These are phyloP conservation scores for Phytophthora hibernalis DNA, from an alignment of 352 stramenopile genomes.

Conservation along the genomic window DNA sequence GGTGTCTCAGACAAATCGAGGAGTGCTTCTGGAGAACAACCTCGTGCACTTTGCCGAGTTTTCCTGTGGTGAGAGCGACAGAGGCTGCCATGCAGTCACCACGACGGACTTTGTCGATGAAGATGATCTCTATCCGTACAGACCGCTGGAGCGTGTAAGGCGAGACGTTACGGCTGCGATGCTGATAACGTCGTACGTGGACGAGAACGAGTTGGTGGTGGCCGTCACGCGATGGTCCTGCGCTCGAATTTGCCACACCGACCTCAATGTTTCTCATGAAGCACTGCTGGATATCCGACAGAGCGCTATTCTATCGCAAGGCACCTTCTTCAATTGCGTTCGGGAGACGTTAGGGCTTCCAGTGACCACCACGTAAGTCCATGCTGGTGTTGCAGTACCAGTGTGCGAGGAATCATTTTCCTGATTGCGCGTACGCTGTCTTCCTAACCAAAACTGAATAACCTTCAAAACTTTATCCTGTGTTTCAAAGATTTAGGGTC, in stretches of 20 bases:
- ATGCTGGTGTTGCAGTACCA: neutral
- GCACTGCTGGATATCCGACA: conserved; percentile 27
- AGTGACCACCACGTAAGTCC: conserved; percentile 10
- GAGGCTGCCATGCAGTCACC: conserved; percentile 41
- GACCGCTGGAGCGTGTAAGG: conserved; percentile 41
- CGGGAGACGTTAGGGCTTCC: conserved; percentile 33
- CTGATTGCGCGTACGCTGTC: conserved; percentile 7
- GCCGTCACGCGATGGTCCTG: conserved; percentile 37
- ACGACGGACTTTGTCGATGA: conserved; percentile 52
- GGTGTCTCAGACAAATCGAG: conserved; percentile 41
- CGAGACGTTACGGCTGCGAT: conserved; percentile 46
- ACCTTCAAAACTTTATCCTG: neutral
- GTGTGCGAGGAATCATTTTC: neutral
- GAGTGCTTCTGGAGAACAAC: conserved; percentile 44
- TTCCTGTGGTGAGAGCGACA: conserved; percentile 16
- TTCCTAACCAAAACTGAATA: neutral
- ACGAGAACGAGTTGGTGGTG: conserved; percentile 28
- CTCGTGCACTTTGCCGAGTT: conserved; percentile 41
- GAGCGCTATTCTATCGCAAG: conserved; percentile 24
- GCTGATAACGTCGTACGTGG: conserved; percentile 32
- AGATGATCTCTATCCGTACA: conserved; percentile 58
- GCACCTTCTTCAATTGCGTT: conserved; percentile 38
- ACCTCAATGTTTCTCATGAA: conserved; percentile 28
- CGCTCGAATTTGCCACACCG: conserved; percentile 32
- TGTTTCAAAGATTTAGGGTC: neutral